Conservation (phyloP, 2,329 filamentous ascomycete genomes). For the Ascomycota sp. region DNA sequence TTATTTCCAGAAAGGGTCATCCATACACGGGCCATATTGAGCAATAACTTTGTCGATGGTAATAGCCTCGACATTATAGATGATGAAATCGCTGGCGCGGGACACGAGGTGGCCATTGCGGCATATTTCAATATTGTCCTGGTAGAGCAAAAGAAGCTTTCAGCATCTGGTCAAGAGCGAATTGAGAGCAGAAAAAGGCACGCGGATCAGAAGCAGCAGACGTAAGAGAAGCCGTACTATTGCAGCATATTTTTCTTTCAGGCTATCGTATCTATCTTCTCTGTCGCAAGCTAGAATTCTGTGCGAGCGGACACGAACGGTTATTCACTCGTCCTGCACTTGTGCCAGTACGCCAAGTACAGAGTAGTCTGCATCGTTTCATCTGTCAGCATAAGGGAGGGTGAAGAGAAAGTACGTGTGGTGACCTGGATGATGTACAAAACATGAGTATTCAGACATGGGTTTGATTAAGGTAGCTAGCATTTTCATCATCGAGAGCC, state of each 20-base stretch:
- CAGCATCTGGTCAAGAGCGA: constrained; percentile 18
- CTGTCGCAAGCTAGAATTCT: constrained; percentile 91
- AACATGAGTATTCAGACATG: background rate
- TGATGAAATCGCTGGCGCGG: constrained; percentile 89
- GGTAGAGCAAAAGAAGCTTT: constrained; percentile 17
- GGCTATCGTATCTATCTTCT: constrained; percentile 63
- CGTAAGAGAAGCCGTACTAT: constrained; percentile 45
- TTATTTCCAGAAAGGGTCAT: too few species aligned
- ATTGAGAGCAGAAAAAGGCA: constrained; percentile 4
- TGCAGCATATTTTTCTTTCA: constrained; percentile 62
- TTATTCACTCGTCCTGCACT: constrained; percentile 7
- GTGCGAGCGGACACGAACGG: constrained; percentile 6
- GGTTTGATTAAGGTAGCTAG: constrained; percentile 77
- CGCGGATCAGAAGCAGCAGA: too few species aligned
- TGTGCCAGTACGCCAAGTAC: too few species aligned
- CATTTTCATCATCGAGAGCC: constrained; percentile 92
- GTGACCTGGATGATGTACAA: too few species aligned
- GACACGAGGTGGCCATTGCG: constrained; percentile 91
- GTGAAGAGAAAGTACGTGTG: background rate
- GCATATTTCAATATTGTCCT: constrained; percentile 67
- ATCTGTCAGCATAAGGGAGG: background rate
- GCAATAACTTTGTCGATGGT: constrained; percentile 72
- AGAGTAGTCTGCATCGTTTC: too few species aligned
- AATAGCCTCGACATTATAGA: constrained; percentile 94
- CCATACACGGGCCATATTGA: constrained; percentile 71